Base-by-base conservation (phyloP, 352 stramenopile species). In the Globisporangium nagaii region DNA sequence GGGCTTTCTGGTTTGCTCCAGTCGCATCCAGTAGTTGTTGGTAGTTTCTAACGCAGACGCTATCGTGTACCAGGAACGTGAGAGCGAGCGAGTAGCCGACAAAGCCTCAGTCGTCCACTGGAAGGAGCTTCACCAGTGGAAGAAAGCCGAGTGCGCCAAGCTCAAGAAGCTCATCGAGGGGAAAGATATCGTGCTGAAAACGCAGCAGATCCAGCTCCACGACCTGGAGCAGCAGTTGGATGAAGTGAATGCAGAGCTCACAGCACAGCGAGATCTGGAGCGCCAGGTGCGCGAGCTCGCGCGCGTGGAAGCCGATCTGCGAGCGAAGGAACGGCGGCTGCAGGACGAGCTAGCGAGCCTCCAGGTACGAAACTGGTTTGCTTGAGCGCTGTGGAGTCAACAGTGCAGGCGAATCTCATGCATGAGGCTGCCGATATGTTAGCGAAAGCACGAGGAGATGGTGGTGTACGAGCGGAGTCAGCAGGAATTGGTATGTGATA, bases 361-460 rank as follows among this genome's bases (percentile, higher is more conserved):
- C 4, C 65, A 76, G 30, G 76, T 80, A 45, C 32, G 42, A 20
- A 31, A 4, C 12, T 15, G 1, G 10, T 30, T 1, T 41, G n/a
- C 32, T 2, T 10, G 2, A 4, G 15, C 19, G n/a, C n/a, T 47
- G 12, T 39, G 8, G 15, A 15, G 28, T n/a, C n/a, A n/a, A n/a
- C n/a, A n/a, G n/a, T n/a, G n/a, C n/a, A n/a, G n/a, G n/a, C n/a
- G n/a, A n/a, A n/a, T n/a, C n/a, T n/a, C n/a, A n/a, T n/a, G n/a
- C n/a, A n/a, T 49, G 25, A 27, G 28, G 11, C 28, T 42, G 1
- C 24, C 20, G 11, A 27, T n/a, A 17, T 34, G 20, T 32, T 28
- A 88, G 75, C 71, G 56, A 65, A 74, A 66, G 5, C 65, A 82
- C 44, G 63, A 79, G 10, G 73, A 78, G 27, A 72, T 77, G 63